Conservation (phyloP, 306 rosid genomes). For the Quercus robur region DNA sequence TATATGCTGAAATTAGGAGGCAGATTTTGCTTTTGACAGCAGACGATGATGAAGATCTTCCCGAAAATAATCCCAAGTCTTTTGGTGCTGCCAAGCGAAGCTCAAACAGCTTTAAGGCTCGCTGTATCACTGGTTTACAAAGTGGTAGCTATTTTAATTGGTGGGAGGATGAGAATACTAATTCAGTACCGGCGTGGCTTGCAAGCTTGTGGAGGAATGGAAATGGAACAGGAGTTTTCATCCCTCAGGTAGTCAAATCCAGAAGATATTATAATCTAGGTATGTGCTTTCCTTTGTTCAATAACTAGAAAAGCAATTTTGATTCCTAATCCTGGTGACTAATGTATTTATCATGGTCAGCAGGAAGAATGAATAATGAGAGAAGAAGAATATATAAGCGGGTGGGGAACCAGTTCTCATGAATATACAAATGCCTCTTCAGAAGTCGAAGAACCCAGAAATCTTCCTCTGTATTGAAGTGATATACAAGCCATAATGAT, state of each 20-base stretch:
- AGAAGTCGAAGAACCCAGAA: neutral
- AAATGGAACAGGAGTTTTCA: constrained; percentile 58
- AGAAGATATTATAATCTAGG: constrained; percentile 36
- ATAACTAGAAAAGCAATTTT: neutral
- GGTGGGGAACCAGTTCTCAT: constrained; percentile 33
- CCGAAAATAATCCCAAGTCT: neutral
- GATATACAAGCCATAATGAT: neutral
- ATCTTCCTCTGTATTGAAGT: neutral
- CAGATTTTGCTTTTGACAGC: constrained; percentile 61
- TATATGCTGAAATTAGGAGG: constrained; percentile 62
- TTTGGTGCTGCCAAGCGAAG: neutral
- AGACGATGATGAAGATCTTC: constrained; percentile 42
- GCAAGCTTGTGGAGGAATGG: constrained; percentile 40
- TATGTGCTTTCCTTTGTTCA: neutral
- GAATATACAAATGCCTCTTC: neutral
- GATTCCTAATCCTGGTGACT: neutral
- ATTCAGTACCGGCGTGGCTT: constrained; percentile 40
- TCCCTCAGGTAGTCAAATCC: constrained; percentile 46
- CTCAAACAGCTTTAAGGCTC: neutral
- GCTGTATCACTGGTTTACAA: neutral
- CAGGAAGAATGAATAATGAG: neutral
- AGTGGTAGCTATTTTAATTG: constrained; percentile 15
- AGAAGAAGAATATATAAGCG: constrained; percentile 25
- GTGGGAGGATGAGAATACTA: constrained; percentile 30
- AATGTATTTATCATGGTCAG: neutral